These are phyloP conservation scores for Linnemannia zychae DNA, from an alignment of 192 early-diverging fungal species.

Conservation along the genomic window DNA sequence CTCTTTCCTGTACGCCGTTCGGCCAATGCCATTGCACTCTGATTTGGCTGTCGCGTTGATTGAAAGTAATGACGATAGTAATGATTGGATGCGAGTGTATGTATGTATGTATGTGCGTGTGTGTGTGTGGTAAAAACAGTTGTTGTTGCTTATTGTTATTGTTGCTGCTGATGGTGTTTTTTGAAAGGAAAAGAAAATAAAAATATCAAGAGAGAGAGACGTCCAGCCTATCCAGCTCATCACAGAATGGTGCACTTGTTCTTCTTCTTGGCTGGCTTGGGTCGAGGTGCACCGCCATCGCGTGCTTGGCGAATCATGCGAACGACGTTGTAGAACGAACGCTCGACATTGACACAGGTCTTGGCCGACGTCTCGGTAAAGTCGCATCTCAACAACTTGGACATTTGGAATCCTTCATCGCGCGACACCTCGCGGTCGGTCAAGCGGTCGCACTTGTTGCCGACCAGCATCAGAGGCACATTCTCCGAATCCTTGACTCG, in stretches of 20 bases:
- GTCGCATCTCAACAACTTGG: constrained; percentile 78
- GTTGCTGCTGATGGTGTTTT: constrained; percentile 7
- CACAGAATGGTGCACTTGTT: constrained; percentile 53
- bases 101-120: no score
- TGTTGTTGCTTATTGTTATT: background rate
- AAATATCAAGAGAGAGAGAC: background rate
- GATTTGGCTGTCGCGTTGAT: no score
- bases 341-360: constrained; percentile 93
- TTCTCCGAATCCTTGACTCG: constrained; percentile 93
- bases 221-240: background rate
- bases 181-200: background rate
- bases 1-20: no score
- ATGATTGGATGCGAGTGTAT: no score
- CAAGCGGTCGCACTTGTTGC: constrained; percentile 93
- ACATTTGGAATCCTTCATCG: constrained; percentile 87
- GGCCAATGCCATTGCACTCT: background rate
- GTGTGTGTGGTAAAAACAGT: background rate
- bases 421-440: constrained; percentile 88
- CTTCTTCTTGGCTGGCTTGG: constrained; percentile 48
- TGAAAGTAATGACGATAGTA: no score
- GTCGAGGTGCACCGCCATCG: constrained; percentile 58
- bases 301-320: constrained; percentile 81
- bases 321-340: constrained; percentile 87
- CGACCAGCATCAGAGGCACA: constrained; percentile 93
- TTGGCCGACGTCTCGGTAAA: constrained; percentile 95